A percentile compares a stretch with the other conserved stretches of the same genome.
These are phyloP conservation scores for Leucaena leucocephala DNA, from an alignment of 306 rosid species.

Conservation along the genomic window DNA sequence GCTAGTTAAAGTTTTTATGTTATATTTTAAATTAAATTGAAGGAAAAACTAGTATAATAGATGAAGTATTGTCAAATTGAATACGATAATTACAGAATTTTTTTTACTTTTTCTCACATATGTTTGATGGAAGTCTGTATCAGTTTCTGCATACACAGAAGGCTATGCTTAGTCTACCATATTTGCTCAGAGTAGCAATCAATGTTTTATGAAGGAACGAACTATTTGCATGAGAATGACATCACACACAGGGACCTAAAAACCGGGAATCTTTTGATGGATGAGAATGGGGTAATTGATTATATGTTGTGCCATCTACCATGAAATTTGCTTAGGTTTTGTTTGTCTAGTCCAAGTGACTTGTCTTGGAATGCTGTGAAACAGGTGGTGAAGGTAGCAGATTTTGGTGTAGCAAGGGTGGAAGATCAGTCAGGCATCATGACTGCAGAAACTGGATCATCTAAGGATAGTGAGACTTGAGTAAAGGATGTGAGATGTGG, in stretches of 20 bases:
- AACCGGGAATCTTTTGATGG: slow-evolving; percentile 84
- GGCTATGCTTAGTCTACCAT: slow-evolving; percentile 51
- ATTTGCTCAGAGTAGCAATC: slow-evolving; percentile 62
- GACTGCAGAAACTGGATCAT: slow-evolving; percentile 85
- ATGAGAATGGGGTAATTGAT: slow-evolving; percentile 61
- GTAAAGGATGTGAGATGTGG: neutral
- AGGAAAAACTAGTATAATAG: neutral
- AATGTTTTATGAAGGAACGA: slow-evolving; percentile 79
- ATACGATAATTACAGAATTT: neutral
- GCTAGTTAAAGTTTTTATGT: neutral
- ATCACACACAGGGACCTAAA: slow-evolving; percentile 81
- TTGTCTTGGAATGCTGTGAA: slow-evolving; percentile 3
- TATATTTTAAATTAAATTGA: neutral
- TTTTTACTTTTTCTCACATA: slow-evolving; percentile 44
- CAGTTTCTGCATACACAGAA: slow-evolving; percentile 63
- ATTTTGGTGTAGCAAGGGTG: slow-evolving; percentile 89
- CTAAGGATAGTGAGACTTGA: neutral
- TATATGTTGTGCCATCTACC: slow-evolving; percentile 8
- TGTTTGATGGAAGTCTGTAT: slow-evolving; percentile 81
- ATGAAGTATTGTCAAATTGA: slow-evolving; percentile 9
- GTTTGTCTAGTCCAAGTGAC: too few species aligned
- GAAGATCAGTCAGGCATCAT: slow-evolving; percentile 67
- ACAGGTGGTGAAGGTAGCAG: slow-evolving; percentile 83
- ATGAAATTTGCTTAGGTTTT: neutral
- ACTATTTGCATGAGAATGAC: slow-evolving; percentile 75